phyloP scores from a whole-genome alignment of 345 rosid species.

The Mangifera indica region DNA sequence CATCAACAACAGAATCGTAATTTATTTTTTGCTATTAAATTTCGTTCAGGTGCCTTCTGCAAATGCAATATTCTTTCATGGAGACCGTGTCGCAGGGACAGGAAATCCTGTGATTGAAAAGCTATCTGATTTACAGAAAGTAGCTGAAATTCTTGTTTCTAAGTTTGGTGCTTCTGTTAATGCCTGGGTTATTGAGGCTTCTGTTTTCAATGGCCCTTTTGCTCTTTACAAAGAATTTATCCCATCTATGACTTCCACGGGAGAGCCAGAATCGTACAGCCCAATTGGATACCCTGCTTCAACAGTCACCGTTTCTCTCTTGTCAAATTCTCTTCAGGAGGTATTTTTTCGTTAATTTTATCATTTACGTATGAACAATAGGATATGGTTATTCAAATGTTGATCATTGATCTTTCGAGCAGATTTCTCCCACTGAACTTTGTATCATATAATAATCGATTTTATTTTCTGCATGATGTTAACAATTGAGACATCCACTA shows the following conservation, averaged over 20 bases:
- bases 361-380: no score
- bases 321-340: slow-evolving; percentile 59
- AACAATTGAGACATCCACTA: no score
- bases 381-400: no score
- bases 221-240: slow-evolving; percentile 73
- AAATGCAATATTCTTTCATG: slow-evolving; percentile 69
- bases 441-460: no score
- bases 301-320: slow-evolving; percentile 52
- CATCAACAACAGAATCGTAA: no score
- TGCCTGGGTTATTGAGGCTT: slow-evolving; percentile 77
- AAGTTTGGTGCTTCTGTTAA: slow-evolving; percentile 64
- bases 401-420: no score
- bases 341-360: slow-evolving; percentile 23
- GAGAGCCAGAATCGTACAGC: slow-evolving; percentile 63
- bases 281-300: slow-evolving; percentile 68
- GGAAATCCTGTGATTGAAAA: slow-evolving; percentile 67
- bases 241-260: slow-evolving; percentile 52
- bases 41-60: slow-evolving; percentile 56
- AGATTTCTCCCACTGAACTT: no score
- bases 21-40: slow-evolving; percentile 4
- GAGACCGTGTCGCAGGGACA: slow-evolving; percentile 69
- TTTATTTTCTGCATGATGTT: no score
- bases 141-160: slow-evolving; percentile 70
- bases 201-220: slow-evolving; percentile 65
- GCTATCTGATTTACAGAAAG: slow-evolving; percentile 54